Percentiles rank a stretch among this genome's conserved stretches.
Conservation (phyloP, 2,329 filamentous ascomycete genomes). For the Gnomoniopsis smithogilvyi region DNA sequence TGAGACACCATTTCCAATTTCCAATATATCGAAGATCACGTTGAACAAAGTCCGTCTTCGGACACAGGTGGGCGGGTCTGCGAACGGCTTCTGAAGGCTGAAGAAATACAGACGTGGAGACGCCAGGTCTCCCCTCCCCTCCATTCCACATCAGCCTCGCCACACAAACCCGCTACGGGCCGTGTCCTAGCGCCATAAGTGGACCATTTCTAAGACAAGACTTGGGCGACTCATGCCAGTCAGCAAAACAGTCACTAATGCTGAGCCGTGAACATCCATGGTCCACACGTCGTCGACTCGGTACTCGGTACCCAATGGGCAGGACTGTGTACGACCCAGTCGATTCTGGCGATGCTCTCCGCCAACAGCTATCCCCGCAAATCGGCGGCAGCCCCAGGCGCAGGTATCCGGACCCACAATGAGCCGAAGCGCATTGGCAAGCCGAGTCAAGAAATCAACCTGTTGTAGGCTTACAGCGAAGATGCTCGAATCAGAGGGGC, state of each 20-base stretch:
- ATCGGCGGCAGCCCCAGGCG: constrained; percentile 4
- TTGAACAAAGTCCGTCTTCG: neutral
- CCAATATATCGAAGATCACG: neutral
- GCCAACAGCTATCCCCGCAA: constrained; percentile 12
- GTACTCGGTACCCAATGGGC: neutral
- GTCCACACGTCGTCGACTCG: neutral
- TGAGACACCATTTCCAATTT: too few relatives aligned
- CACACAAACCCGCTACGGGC: neutral
- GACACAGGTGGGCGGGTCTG: neutral
- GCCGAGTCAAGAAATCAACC: neutral
- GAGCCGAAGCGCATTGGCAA: constrained; percentile 13
- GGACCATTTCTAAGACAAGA: neutral
- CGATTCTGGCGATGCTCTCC: neutral
- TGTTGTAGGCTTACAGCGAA: neutral
- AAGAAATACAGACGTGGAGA: neutral
- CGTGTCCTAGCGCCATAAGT: neutral
- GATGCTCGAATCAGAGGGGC: constrained; percentile 6
- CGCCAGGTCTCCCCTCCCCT: neutral
- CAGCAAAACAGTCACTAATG: neutral
- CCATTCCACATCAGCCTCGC: neutral
- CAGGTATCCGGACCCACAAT: constrained; percentile 11
- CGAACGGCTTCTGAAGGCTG: neutral
- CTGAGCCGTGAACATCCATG: constrained; percentile 10
- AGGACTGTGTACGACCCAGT: too few relatives aligned
- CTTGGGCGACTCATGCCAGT: neutral